Base-by-base conservation (phyloP, 208 protist species). In the Leishmania turanica region DNA sequence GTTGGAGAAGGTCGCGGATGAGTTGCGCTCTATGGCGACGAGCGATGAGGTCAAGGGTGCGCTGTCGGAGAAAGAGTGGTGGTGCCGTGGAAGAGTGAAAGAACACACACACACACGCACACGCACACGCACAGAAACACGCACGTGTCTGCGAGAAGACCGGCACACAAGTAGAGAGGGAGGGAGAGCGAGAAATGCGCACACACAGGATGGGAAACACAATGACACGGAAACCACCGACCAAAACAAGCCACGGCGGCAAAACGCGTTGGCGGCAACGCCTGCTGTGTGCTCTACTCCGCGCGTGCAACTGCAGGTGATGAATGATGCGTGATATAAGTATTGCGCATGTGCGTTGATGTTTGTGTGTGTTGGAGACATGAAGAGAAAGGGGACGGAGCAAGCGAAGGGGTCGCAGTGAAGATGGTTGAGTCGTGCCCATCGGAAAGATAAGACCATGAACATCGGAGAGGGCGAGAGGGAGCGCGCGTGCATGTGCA, bases 251-350 rank as follows among this genome's bases (percentile, higher is more conserved):
- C 64, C 74, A 75, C 49, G 5, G 17, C 11, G 24, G 53, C 54
- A 31, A 62, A 62, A 72, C 1, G 66, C 60, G 79, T 73, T 40
- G 65, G 79, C 60, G 51, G 73, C 69, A 73, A 45, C 45, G 69
- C 45, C 24, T 68, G 45, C 54, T 27, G 21, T 45, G 7, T 73
- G 45, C 45, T 47, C 11, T 73, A 51, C 69, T 73, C 69, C 27
- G 27, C 45, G 69, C 40, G 69, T 73, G 45, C 17, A 31, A 15
- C 69, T 53, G 42, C 69, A 54, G 45, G 40, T 31, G 69, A 73
- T 73, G 27, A 37, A 19, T 54, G 45, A 73, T 54, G 69, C 24
- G 69, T 53, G 68, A 73, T 49, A 9, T 24, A 24, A 73, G 45
- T n/a, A 45, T 53, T 51, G 40, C 21, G 21, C 40, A 13, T 71